Base-by-base conservation (phyloP, 202 grass and related monocot species). In the Thinopyrum obtusiflorum region DNA sequence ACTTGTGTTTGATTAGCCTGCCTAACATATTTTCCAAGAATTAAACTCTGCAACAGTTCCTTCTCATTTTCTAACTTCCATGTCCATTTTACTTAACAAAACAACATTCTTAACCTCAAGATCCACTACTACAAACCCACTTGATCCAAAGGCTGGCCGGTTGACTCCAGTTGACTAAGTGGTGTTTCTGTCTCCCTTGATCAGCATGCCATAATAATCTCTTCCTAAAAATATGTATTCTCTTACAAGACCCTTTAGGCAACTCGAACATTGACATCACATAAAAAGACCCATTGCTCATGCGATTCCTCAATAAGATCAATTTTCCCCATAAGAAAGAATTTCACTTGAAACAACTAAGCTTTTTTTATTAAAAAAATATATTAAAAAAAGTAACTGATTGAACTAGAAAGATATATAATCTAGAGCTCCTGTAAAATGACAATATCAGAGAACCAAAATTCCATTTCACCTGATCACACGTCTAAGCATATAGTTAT, bases 401-500 rank as follows among this genome's bases (percentile, higher is more conserved):
- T 40, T 57, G 4, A 17, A 31, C 26, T 25, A 37, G 35, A 53
- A 39, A 42, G 7, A 65, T 76, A 28, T 44, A 33, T 47, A 59
- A 67, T 67, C 78, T 51, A 5, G 6, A 33, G 10, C 15, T 14
- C n/a, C 15, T 40, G 21, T 28, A 65, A 63, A 32, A 21, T 20
- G 26, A 5, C 40, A 29, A 81, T 17, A 40, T 15, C 26, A 67
- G 20, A 68, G 60, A 76, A 77, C 62, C 72, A 83, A 86, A 59
- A 83, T 79, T 86, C 53, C 83, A 82, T 89, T 83, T 55, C 84
- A 79, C n/a, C 20, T 13, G 9, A 78, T 35, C 39, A 66, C 25
- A 59, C 72, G 78, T 4, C 11, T 44, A 63, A 70, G 15, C 9
- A 4, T 39, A 61, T 28, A 0, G 33, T 7, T 18, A 53, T 0